Evolutionary conservation across 768 basidiomycete species (phyloP).

Genomic region (Boletus subparvulus): DNA sequence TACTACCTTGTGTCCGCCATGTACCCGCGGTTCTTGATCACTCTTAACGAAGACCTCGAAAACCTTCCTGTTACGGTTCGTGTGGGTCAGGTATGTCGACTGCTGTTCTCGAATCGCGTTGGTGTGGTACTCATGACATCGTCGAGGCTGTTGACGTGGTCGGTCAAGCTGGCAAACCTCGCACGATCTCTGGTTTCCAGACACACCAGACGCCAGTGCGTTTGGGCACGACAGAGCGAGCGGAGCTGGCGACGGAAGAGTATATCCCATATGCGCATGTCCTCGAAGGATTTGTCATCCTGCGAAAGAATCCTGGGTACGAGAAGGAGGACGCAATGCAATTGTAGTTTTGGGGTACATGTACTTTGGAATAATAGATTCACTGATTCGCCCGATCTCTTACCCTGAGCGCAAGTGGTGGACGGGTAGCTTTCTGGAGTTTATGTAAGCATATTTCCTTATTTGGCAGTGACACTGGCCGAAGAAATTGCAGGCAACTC

Average conservation of each 20-base stretch:
- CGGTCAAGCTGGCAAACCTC: conserved; percentile 95
- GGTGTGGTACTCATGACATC: conserved; percentile 1
- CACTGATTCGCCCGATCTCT: background rate
- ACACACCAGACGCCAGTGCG: conserved; percentile 97
- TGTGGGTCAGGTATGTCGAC: conserved; percentile 73
- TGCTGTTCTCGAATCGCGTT: background rate
- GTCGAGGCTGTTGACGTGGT: conserved; percentile 90
- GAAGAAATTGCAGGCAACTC: background rate
- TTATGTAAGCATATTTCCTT: background rate
- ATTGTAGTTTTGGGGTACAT: conserved; percentile 39
- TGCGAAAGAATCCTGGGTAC: conserved; percentile 91
- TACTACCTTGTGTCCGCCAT: conserved; percentile 95
- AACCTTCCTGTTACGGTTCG: conserved; percentile 87
- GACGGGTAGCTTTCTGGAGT: no score
- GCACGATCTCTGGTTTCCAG: conserved; percentile 97
- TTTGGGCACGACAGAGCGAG: conserved; percentile 89
- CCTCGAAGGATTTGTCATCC: conserved; percentile 88
- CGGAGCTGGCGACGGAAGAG: conserved; percentile 96
- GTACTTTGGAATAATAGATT: conserved; percentile 5
- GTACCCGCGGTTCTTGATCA: conserved; percentile 98
- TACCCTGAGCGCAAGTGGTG: no score
- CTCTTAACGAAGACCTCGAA: conserved; percentile 89
- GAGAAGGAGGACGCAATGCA: conserved; percentile 88
- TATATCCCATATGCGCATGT: conserved; percentile 88
- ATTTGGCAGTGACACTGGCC: background rate